phyloP scores from a whole-genome alignment of 176 grass and related monocot species.

The Hsuehochloa calcarea region DNA sequence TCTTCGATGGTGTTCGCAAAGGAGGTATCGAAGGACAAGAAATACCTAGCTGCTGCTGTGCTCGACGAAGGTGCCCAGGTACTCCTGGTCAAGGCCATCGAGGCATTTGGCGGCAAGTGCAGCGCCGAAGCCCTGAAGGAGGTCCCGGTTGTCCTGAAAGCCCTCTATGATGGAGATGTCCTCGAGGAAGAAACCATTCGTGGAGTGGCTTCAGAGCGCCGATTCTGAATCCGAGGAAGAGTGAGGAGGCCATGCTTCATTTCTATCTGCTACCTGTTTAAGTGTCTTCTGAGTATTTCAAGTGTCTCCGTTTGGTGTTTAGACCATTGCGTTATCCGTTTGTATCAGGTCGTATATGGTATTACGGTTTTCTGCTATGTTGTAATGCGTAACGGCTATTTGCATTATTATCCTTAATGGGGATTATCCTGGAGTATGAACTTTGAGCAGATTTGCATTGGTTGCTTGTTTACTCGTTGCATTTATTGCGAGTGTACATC shows the following conservation, averaged over 20 bases:
- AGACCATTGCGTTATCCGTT: background rate
- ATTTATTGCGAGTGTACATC: background rate
- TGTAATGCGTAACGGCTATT: background rate
- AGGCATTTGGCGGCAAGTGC: conserved; percentile 49
- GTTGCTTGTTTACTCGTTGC: background rate
- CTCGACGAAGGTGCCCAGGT: conserved; percentile 47
- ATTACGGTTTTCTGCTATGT: background rate
- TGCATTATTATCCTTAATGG: background rate
- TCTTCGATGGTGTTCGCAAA: conserved; percentile 69
- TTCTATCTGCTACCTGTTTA: background rate
- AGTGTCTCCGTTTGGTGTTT: background rate
- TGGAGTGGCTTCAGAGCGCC: conserved; percentile 73
- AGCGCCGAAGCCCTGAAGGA: conserved; percentile 70
- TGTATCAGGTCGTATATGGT: background rate
- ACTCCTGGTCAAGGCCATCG: conserved; percentile 49
- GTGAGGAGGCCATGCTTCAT: background rate
- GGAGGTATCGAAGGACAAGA: conserved; percentile 67
- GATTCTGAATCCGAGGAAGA: conserved; percentile 71
- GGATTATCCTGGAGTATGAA: background rate
- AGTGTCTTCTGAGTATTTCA: background rate
- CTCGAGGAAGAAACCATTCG: conserved; percentile 70
- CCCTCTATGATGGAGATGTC: conserved; percentile 64
- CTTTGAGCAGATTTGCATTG: background rate
- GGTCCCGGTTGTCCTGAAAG: conserved; percentile 59
- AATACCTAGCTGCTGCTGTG: conserved; percentile 53